Percentiles rank a stretch among this genome's conserved stretches.
Conservation (phyloP, 371 early-diverging fungal genomes). For the Parasitella parasitica region DNA sequence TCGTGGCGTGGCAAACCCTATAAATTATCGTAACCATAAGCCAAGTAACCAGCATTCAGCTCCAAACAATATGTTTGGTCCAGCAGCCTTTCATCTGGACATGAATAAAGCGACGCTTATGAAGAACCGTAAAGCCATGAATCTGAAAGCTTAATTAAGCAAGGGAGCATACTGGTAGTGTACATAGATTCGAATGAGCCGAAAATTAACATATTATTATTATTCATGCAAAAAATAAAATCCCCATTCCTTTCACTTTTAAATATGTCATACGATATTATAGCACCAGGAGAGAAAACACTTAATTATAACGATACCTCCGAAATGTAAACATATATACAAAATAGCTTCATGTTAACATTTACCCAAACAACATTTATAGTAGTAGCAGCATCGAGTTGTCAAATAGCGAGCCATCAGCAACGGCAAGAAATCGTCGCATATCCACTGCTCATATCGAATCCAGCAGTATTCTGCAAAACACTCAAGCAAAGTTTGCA, state of each 20-base stretch:
- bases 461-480: background rate
- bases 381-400: background rate
- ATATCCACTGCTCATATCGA: background rate
- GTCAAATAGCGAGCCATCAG: background rate
- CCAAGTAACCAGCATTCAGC: background rate
- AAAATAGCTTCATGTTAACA: background rate
- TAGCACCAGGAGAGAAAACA: constrained; percentile 23
- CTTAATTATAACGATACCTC: background rate
- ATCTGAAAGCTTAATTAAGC: background rate
- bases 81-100: constrained; percentile 36
- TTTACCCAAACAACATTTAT: background rate
- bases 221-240: background rate
- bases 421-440: background rate
- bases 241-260: background rate
- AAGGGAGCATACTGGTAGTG: background rate
- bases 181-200: background rate
- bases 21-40: background rate
- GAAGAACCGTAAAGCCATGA: constrained; percentile 30
- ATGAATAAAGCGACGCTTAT: constrained; percentile 50
- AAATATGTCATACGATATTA: background rate
- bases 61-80: background rate
- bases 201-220: background rate
- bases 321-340: background rate
- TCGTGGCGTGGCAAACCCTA: constrained; percentile 13
- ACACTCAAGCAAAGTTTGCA: constrained; percentile 4